Conservation (phyloP, 148 eudicot genomes). For the Fallopia convolvulus region DNA sequence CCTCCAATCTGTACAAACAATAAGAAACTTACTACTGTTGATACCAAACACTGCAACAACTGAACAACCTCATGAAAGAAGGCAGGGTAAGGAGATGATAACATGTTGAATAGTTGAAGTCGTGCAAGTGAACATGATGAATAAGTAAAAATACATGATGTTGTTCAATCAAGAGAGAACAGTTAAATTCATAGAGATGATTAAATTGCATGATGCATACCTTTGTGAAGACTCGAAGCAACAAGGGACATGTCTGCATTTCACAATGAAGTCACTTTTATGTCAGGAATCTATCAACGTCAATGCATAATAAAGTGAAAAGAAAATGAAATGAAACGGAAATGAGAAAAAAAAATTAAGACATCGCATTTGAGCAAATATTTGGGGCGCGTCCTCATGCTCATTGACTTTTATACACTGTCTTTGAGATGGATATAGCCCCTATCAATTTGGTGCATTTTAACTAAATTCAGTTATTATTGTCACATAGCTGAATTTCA, state of each 20-base stretch:
- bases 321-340: background rate
- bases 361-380: background rate
- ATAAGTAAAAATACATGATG: background rate
- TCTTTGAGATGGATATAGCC: too few species aligned
- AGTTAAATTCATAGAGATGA: background rate
- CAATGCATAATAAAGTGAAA: background rate
- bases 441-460: too few species aligned
- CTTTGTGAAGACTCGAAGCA: conserved; percentile 46
- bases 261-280: conserved; percentile 1
- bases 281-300: background rate
- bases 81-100: background rate
- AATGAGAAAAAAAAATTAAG: background rate
- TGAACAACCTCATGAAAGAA: background rate
- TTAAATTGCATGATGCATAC: conserved; percentile 14
- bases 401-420: too few species aligned
- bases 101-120: background rate
- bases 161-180: background rate
- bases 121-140: background rate
- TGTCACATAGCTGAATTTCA: too few species aligned
- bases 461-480: too few species aligned
- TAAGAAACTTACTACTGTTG: background rate
- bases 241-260: conserved; percentile 39
- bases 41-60: background rate
- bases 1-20: conserved; percentile 56
- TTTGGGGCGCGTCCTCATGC: too few species aligned